Evolutionary conservation across 1,284 basidiomycete genomes (phyloP).

Genomic region (Ceraceosorus bombacis): DNA sequence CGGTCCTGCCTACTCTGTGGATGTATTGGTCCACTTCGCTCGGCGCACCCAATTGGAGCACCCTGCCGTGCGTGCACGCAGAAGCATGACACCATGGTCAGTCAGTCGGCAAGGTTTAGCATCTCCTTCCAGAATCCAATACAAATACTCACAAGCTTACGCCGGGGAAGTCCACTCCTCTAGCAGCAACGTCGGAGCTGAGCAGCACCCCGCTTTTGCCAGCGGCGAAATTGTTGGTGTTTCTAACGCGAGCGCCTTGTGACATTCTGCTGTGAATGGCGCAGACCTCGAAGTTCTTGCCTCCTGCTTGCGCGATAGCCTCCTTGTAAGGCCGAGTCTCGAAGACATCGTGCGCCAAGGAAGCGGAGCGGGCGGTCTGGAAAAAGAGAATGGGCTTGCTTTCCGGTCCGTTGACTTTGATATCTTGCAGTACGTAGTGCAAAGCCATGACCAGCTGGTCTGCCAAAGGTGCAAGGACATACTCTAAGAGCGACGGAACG

Average conservation of each 20-base stretch:
- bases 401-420: constrained; percentile 23
- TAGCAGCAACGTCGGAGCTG: constrained; percentile 81
- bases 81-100: too few species aligned
- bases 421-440: constrained; percentile 49
- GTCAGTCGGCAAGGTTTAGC: too few species aligned
- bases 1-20: constrained; percentile 54
- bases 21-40: constrained; percentile 40
- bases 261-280: constrained; percentile 35
- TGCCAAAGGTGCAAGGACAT: constrained; percentile 16
- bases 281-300: constrained; percentile 18
- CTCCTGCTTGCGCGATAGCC: constrained; percentile 14
- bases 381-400: constrained; percentile 54
- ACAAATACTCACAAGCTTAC: constrained; percentile 47
- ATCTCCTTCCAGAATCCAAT: too few species aligned
- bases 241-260: constrained; percentile 23
- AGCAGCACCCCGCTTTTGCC: constrained; percentile 61
- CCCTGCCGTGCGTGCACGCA: constrained; percentile 15
- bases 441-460: constrained; percentile 54
- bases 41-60: constrained; percentile 56
- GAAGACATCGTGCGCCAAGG: constrained; percentile 56
- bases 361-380: constrained; percentile 62
- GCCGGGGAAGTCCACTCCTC: constrained; percentile 58
- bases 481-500: constrained; percentile 10
- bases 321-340: constrained; percentile 14
- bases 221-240: constrained; percentile 53